phyloP scores from a whole-genome alignment of 345 rosid genomes.

The Populus alba region DNA sequence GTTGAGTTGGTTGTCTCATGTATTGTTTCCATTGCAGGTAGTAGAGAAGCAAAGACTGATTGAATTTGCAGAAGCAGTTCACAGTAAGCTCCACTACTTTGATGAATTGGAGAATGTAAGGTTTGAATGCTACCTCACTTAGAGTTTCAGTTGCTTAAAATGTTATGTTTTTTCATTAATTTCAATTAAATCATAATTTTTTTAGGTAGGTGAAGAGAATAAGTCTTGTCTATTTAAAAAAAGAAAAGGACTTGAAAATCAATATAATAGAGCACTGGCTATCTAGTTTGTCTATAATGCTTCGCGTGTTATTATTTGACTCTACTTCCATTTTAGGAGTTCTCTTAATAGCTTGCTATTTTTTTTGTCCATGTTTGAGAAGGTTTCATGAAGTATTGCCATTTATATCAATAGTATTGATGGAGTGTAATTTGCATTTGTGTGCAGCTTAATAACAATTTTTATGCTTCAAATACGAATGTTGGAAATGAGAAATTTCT shows the following conservation, averaged over 20 bases:
- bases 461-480: constrained; percentile 78
- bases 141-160: constrained; percentile 13
- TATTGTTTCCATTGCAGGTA: constrained; percentile 43
- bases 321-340: not conserved
- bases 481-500: constrained; percentile 80
- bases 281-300: not conserved
- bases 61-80: constrained; percentile 91
- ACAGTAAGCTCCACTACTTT: constrained; percentile 88
- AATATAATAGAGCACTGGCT: too few relatives aligned
- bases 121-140: constrained; percentile 50
- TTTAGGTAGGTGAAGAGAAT: too few relatives aligned
- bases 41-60: constrained; percentile 84
- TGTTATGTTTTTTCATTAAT: constrained; percentile 5
- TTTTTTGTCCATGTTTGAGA: not conserved
- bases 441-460: constrained; percentile 75
- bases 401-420: not conserved
- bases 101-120: constrained; percentile 99
- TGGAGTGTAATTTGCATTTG: constrained; percentile 13
- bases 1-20: constrained; percentile 12
- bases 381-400: not conserved
- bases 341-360: not conserved
- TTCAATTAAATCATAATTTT: not conserved
- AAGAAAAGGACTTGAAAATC: too few relatives aligned
- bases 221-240: too few relatives aligned
- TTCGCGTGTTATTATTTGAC: not conserved